Evolutionary conservation across 495 filamentous ascomycete species (phyloP).

Genomic region (Aspergillus leporis): DNA sequence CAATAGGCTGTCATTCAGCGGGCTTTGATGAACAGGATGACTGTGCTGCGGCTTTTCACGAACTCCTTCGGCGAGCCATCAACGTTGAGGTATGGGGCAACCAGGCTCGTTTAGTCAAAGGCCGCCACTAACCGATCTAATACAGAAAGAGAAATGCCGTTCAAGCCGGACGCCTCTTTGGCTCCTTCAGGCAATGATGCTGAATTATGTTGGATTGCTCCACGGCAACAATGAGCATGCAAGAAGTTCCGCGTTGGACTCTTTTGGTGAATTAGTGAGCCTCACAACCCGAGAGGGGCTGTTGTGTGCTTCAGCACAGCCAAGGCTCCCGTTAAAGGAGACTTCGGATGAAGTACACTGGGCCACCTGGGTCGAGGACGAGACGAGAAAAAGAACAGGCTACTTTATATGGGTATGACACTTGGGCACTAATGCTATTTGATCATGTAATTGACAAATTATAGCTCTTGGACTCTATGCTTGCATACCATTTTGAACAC

Average conservation of each 20-base stretch:
- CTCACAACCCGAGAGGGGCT: constrained; percentile 30
- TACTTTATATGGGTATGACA: constrained; percentile 48
- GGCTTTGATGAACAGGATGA: constrained; percentile 27
- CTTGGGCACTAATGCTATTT: not conserved
- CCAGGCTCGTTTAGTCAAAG: too few species aligned
- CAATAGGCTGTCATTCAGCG: constrained; percentile 46
- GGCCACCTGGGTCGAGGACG: constrained; percentile 33
- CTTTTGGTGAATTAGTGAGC: constrained; percentile 35
- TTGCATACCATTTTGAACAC: constrained; percentile 42
- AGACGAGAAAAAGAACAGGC: constrained; percentile 41
- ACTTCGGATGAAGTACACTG: constrained; percentile 23
- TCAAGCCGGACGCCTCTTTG: constrained; percentile 28
- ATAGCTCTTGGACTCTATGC: constrained; percentile 49
- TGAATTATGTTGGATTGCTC: constrained; percentile 46
- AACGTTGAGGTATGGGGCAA: constrained; percentile 31
- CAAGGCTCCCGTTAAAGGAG: constrained; percentile 6
- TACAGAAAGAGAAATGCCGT: constrained; percentile 31
- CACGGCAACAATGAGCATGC: constrained; percentile 35
- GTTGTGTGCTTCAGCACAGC: constrained; percentile 13
- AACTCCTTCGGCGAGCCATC: constrained; percentile 46
- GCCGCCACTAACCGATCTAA: not conserved
- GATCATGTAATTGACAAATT: constrained; percentile 10
- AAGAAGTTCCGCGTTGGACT: constrained; percentile 26
- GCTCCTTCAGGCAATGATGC: constrained; percentile 36
- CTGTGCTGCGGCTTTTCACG: constrained; percentile 39